Percentiles rank a stretch among this genome's conserved stretches.
These are phyloP conservation scores for Houttuynia cordata DNA, from an alignment of 164 flowering plant genomes.

Conservation along the genomic window DNA sequence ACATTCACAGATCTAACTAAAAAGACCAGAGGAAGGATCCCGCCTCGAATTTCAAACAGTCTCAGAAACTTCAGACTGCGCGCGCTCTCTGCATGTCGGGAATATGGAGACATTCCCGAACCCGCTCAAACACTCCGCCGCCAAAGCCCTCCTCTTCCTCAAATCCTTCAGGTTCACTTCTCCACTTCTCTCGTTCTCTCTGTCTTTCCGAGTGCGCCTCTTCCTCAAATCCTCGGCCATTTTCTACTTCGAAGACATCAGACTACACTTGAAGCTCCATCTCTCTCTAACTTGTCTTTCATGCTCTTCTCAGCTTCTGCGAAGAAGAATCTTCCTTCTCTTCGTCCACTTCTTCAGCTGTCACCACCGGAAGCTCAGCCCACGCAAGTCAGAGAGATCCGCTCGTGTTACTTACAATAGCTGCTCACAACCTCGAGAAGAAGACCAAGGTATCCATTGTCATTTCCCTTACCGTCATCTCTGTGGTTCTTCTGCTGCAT, in stretches of 20 bases:
- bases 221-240: background rate
- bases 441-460: background rate
- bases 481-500: background rate
- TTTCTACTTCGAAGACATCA: too few relatives aligned
- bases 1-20: too few relatives aligned
- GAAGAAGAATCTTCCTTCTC: background rate
- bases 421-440: background rate
- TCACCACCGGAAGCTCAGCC: background rate
- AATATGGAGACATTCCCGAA: slow-evolving; percentile 1
- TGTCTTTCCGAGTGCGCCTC: background rate
- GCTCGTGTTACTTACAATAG: background rate
- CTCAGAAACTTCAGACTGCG: background rate
- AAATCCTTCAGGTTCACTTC: background rate
- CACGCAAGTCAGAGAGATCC: background rate
- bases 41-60: background rate
- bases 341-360: background rate
- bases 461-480: background rate
- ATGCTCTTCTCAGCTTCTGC: background rate
- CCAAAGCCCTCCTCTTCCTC: slow-evolving; percentile 1
- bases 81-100: slow-evolving; percentile 2
- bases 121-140: background rate
- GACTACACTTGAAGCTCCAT: background rate
- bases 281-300: background rate
- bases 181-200: background rate
- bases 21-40: background rate